Percentiles rank a stretch among this genome's conserved stretches.
Conservation (phyloP, 2,329 filamentous ascomycete species). For the Neonectria sp. region DNA sequence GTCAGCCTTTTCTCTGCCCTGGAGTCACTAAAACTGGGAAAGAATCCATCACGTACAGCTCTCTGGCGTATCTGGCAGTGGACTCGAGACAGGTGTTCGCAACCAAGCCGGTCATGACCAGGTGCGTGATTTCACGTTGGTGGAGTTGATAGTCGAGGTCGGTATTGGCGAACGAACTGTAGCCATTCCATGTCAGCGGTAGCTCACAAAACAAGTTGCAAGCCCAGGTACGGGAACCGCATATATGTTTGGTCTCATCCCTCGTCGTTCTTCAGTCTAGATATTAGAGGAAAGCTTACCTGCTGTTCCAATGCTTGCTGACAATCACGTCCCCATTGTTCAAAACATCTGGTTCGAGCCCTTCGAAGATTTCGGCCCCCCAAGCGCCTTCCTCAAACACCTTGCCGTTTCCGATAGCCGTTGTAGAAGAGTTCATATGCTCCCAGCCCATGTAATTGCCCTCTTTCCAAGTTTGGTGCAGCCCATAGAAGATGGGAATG, state of each 20-base stretch:
- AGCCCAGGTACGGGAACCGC: no score
- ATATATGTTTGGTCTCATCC: neutral
- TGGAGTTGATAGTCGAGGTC: constrained; percentile 31
- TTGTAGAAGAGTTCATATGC: constrained; percentile 24
- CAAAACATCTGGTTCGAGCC: constrained; percentile 31
- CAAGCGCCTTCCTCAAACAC: constrained; percentile 31
- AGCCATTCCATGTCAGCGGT: neutral
- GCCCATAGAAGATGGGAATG: constrained; percentile 35
- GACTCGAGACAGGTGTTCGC: constrained; percentile 38
- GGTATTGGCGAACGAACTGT: constrained; percentile 32
- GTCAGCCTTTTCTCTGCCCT: neutral
- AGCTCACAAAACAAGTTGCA: neutral
- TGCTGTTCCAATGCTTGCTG: constrained; percentile 35
- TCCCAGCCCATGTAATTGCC: constrained; percentile 27
- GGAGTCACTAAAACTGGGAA: neutral
- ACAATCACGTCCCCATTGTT: constrained; percentile 36
- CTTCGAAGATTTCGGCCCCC: constrained; percentile 35
- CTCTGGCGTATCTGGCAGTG: constrained; percentile 35
- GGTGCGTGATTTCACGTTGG: constrained; percentile 31
- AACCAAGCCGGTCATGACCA: constrained; percentile 35
- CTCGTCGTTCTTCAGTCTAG: neutral
- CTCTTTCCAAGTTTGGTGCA: constrained; percentile 31
- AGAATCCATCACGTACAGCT: constrained; percentile 24
- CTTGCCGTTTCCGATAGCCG: neutral
- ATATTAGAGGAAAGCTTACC: constrained; percentile 3